Base-by-base conservation (phyloP, 257 asterid genomes). In the Agastache rugosa region DNA sequence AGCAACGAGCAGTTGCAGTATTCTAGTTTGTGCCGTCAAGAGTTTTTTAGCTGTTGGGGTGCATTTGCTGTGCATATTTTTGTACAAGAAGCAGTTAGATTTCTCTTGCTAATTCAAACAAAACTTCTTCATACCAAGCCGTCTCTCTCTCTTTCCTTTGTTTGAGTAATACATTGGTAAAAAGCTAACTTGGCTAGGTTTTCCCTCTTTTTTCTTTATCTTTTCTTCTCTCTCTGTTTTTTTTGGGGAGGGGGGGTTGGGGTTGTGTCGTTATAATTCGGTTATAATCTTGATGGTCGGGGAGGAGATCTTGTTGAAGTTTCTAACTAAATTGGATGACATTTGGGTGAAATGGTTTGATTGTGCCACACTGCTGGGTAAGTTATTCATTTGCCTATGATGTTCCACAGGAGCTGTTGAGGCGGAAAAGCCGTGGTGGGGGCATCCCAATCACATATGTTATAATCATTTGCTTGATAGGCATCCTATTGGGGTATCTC, bases 401-500 rank as follows among this genome's bases (percentile, higher is more conserved):
- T 66, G 63, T 55, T 62, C 8, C 77, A 79, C 85, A 91, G 98
- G 97, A 91, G 64, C 71, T 89, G 15, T 80, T 90, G 93, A 87
- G 85, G 88, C 96, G 88, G 83, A 87, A 61, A 79, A 81, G 69
- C 79, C 72, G 75, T 16, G 91, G 90, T 11, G 89, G 91, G 25
- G 96, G 96, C 39, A 74, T 90, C 76, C 88, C 97, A 6, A 70
- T 88, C 76, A 81, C 85, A 75, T 93, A 91, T 31, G 96, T 88
- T 60, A 41, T 91, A 76, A 72, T 88, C 17, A 75, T 90, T 23
- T 97, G 93, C 63, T 83, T 91, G 84, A 54, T 91, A 41, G 93
- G 97, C 81, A 78, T 91, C 71, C 72, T 93, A 14, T 59, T 93
- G 85, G 98, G 97, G 20, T 93, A 87, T 79, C 81, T 91, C 71